Percentiles rank a stretch among this genome's conserved stretches.
Conservation (phyloP, 1,139 yeast species). For the Protomyces macrosporus region DNA sequence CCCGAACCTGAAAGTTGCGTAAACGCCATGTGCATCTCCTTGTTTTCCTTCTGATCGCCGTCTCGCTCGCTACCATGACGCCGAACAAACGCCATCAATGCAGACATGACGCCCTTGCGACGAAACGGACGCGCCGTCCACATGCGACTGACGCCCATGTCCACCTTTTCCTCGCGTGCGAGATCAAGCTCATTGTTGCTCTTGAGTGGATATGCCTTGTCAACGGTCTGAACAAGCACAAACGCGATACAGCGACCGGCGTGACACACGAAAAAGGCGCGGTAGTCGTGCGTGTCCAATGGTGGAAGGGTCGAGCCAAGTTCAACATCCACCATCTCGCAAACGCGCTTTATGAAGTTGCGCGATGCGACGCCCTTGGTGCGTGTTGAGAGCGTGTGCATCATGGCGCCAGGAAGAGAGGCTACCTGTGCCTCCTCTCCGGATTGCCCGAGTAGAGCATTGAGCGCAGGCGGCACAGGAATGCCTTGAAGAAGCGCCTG, state of each 20-base stretch:
- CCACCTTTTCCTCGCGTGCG: background rate
- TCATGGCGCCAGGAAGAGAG: background rate
- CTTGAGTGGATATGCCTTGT: background rate
- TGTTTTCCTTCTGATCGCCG: background rate
- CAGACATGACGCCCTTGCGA: constrained; percentile 4
- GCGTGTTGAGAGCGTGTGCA: background rate
- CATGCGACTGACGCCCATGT: constrained; percentile 19
- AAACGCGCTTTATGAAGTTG: background rate
- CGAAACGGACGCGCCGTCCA: constrained; percentile 9
- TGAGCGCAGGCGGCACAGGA: background rate
- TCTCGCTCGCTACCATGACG: background rate
- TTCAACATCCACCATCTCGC: constrained; percentile 16
- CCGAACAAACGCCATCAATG: background rate
- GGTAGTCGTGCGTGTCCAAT: background rate
- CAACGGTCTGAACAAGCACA: constrained; percentile 6
- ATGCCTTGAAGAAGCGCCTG: constrained; percentile 5
- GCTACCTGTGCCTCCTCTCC: background rate
- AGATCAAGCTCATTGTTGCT: background rate
- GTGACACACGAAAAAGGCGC: background rate
- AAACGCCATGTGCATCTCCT: background rate
- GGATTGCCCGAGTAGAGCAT: background rate
- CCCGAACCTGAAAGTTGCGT: constrained; percentile 23
- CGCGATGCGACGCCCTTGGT: background rate
- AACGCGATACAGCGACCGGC: constrained; percentile 2
- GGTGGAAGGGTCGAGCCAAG: constrained; percentile 14